phyloP scores from a whole-genome alignment of 352 stramenopile genomes.

The Thalassiosira delicatula region DNA sequence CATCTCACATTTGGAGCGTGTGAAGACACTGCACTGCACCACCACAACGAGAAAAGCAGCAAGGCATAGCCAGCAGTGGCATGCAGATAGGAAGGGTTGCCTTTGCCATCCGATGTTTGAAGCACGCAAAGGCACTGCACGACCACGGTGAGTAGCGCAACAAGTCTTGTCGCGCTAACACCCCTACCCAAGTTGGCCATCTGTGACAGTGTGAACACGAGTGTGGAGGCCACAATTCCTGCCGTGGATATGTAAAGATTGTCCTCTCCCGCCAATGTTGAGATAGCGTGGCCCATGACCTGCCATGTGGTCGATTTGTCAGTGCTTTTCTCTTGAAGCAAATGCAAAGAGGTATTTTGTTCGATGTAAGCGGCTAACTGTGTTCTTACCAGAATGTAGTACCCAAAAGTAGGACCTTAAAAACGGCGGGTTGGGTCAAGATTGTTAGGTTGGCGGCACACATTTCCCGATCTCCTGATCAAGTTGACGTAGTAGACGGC shows the following conservation, averaged over 20 bases:
- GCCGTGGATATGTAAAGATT: constrained; percentile 71
- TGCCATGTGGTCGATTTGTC: too few species aligned
- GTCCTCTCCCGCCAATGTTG: constrained; percentile 63
- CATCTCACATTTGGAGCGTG: constrained; percentile 73
- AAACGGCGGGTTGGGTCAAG: too few species aligned
- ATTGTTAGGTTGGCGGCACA: too few species aligned
- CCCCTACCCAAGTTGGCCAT: constrained; percentile 73
- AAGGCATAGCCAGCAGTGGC: constrained; percentile 19
- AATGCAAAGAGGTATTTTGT: too few species aligned
- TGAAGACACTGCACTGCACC: too few species aligned
- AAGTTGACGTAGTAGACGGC: constrained; percentile 78
- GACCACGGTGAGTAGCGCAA: constrained; percentile 71
- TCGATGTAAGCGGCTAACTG: too few species aligned
- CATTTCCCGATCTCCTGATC: constrained; percentile 72
- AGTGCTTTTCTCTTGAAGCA: too few species aligned
- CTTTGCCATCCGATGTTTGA: not conserved
- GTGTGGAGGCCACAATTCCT: constrained; percentile 67
- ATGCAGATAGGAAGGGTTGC: not conserved
- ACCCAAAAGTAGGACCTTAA: too few species aligned
- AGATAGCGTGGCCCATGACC: constrained; percentile 78
- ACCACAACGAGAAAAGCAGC: too few species aligned
- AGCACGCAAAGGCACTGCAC: constrained; percentile 59
- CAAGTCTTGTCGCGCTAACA: constrained; percentile 60
- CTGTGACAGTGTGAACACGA: constrained; percentile 76
- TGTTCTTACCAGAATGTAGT: constrained; percentile 19